Base-by-base conservation (phyloP, 768 basidiomycete genomes). In the Favolaschia claudopus region DNA sequence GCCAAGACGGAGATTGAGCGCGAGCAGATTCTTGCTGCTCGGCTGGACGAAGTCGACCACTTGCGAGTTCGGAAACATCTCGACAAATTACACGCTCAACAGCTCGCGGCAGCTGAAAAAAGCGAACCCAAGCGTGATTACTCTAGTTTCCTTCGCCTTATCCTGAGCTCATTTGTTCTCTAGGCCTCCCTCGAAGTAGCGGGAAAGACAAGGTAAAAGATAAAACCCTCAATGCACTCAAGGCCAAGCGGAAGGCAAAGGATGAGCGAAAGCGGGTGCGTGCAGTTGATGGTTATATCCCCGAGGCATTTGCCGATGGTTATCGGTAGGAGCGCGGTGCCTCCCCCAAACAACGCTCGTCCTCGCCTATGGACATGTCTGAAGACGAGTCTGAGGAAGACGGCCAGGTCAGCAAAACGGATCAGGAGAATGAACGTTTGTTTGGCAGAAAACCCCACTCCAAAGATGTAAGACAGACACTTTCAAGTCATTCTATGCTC, bases 121-220 rank as follows among this genome's bases (percentile, higher is more conserved):
- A 82, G 78, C 1, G 91, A 91, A 28, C 80, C 89, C 29, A 85
- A 88, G 67, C 87, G 90, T 37, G 89, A 60, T 53, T 86, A 80
- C 54, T 31, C 5, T 31, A 36, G 7, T 29, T 38, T 44, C 36
- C 27, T 38, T 44, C 20, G 24, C 42, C 34, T 38, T 32, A 46
- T 54, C 44, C 34, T 37, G 14, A 37, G 36, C 9, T 19, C n/a
- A 39, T 62, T 28, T 51, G 42, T 46, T 49, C 13, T 33, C 44
- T 24, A 36, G 51, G 57, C 55, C 64, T 55, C 63, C 32, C 45
- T 57, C 14, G 22, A 34, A 55, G 40, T 32, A 24, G 65, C 92
- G 92, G 93, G 27, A 89, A 91, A 74, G 91, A 93, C 69, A 82
- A 45, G 91, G 92, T 91, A 1, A 93, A 90, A 69, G 91, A 93